A percentile compares a stretch with the other conserved stretches of the same genome.
Conservation (phyloP, 1,139 yeast genomes). For the Pichia kudriavzevii region DNA sequence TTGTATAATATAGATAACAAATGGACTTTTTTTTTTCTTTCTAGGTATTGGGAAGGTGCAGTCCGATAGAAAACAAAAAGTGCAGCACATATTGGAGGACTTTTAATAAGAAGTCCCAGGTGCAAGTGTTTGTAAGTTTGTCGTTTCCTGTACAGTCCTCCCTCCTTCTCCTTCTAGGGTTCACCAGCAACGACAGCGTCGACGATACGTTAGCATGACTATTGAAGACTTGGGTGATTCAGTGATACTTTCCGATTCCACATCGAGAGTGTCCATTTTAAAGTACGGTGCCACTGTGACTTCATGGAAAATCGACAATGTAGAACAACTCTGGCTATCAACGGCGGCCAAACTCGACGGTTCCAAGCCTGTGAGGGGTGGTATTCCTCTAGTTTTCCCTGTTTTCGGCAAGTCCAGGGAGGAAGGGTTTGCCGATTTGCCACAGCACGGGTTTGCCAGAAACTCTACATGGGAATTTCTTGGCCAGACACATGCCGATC, state of each 20-base stretch:
- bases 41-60: too few relatives aligned
- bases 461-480: slow-evolving; percentile 85
- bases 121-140: too few relatives aligned
- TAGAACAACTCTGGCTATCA: slow-evolving; percentile 69
- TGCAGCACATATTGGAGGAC: too few relatives aligned
- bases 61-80: too few relatives aligned
- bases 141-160: too few relatives aligned
- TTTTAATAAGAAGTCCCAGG: too few relatives aligned
- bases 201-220: slow-evolving; percentile 32
- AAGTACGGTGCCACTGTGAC: slow-evolving; percentile 84
- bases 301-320: slow-evolving; percentile 69
- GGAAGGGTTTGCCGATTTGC: slow-evolving; percentile 42
- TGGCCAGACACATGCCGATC: slow-evolving; percentile 61
- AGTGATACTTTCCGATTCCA: slow-evolving; percentile 50
- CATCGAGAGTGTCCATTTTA: slow-evolving; percentile 56
- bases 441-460: slow-evolving; percentile 96
- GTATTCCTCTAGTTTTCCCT: slow-evolving; percentile 93
- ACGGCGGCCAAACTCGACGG: slow-evolving; percentile 82
- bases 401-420: slow-evolving; percentile 72
- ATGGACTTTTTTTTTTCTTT: too few relatives aligned
- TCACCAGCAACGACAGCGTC: neutral
- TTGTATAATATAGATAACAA: too few relatives aligned
- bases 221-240: slow-evolving; percentile 59
- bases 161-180: neutral
- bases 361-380: slow-evolving; percentile 90